Evolutionary conservation across 2,329 filamentous ascomycete species (phyloP).

Genomic region (Aspergillus calidoustus): DNA sequence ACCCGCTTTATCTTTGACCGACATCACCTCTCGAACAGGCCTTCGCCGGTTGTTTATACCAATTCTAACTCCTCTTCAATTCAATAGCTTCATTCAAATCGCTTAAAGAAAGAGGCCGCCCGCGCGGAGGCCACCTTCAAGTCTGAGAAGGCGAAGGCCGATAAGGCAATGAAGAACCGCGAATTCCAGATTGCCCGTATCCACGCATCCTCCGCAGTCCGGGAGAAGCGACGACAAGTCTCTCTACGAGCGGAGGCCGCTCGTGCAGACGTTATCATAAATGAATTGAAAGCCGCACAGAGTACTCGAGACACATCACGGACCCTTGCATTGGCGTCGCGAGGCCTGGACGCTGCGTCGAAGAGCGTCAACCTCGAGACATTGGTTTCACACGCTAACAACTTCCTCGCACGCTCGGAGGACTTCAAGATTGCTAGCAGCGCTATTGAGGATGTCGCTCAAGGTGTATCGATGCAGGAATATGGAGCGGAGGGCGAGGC

Average conservation of each 20-base stretch:
- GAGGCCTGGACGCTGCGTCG: constrained; percentile 50
- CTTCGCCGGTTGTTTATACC: neutral
- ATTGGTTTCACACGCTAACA: constrained; percentile 47
- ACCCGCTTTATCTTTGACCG: neutral
- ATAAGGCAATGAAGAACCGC: constrained; percentile 53
- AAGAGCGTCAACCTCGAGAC: constrained; percentile 53
- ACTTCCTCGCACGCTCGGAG: constrained; percentile 47
- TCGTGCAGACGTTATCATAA: constrained; percentile 55
- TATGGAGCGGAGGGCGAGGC: constrained; percentile 50
- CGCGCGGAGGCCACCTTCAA: constrained; percentile 52
- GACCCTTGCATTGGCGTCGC: constrained; percentile 50
- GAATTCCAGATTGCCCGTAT: constrained; percentile 56
- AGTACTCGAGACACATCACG: constrained; percentile 52
- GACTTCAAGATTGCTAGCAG: constrained; percentile 50
- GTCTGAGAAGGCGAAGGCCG: constrained; percentile 53
- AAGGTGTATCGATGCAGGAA: constrained; percentile 49
- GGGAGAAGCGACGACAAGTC: constrained; percentile 52
- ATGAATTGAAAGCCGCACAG: constrained; percentile 53
- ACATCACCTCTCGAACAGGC: neutral
- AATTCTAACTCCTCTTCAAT: neutral
- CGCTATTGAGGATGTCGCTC: constrained; percentile 48
- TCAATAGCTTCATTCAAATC: constrained; percentile 51
- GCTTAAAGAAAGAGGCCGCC: constrained; percentile 52
- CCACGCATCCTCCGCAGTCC: constrained; percentile 52
- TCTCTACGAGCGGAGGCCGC: constrained; percentile 51